Base-by-base conservation (phyloP, 129 eudicot genomes). In the Helichrysum umbraculigerum region DNA sequence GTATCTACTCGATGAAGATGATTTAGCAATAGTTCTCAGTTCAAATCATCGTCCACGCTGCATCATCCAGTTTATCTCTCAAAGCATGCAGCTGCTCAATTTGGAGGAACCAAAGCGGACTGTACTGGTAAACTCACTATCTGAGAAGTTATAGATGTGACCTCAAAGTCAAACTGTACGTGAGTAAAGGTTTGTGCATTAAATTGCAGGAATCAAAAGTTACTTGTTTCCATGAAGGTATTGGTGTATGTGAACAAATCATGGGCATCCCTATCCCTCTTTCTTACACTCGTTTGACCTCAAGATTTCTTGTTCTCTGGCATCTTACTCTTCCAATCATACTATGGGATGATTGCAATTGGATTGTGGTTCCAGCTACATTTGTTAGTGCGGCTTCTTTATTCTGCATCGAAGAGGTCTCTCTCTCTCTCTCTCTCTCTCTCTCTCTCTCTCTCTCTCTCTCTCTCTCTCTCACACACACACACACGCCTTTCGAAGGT, bases 321-420 rank as follows among this genome's bases (percentile, higher is more conserved):
- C 99, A 95, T 95, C 90, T 95, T 50, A 89, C 99, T 5, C 97
- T 95, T 50, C 99, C 99, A 4, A 82, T 95, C 68, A 95, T 91
- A 80, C 88, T 95, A 2, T 95, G 99, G 99, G 99, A 95, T 78
- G 99, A 95, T n/a, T 95, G 99, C 81, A 88, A 91, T 66, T 95
- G 99, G 99, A 95, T 95, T 71, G 99, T 91, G 52, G 96, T 95
- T 63, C 99, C 99, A 0, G 99, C 99, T 57, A 95, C 99, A 57
- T 91, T 91, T 74, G 85, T 95, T 70, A 95, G 99, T 66, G 97
- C 99, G 11, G 99, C 99, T 73, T 89, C 96, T 42, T 75, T 95
- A 76, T 95, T 95, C 85, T 95, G 99, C 90, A 91, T 95, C 1
- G 99, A 95, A 85, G 99, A 95, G 99, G 99, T 95, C 37, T 37